Percentiles rank a stretch among this genome's conserved stretches.
These are phyloP conservation scores for Puccinia coronata DNA, from an alignment of 1,284 basidiomycete genomes.

Conservation along the genomic window DNA sequence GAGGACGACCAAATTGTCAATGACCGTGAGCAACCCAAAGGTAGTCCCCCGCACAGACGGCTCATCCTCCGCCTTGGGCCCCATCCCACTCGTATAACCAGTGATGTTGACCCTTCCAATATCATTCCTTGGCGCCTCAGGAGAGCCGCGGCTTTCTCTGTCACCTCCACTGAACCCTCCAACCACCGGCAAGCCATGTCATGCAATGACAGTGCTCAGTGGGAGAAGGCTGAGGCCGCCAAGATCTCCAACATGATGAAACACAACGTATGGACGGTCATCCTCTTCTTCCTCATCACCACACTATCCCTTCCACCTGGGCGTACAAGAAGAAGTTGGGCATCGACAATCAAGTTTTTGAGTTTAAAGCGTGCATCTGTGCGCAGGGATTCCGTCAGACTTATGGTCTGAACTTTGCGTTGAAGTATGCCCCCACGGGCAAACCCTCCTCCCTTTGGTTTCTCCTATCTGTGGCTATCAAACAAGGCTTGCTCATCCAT, in stretches of 20 bases:
- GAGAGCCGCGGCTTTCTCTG: not conserved
- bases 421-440: constrained; percentile 49
- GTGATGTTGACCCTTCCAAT: not conserved
- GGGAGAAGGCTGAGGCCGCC: not conserved
- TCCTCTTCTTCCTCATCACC: no score
- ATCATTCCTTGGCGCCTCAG: no score
- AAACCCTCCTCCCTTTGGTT: no score
- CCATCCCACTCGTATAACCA: not conserved
- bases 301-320: not conserved
- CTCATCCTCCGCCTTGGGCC: not conserved
- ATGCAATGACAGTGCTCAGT: not conserved
- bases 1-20: no score
- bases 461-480: constrained; percentile 40
- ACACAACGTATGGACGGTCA: not conserved
- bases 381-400: constrained; percentile 50
- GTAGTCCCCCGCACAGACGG: not conserved
- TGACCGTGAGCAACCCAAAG: not conserved
- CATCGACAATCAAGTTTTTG: not conserved
- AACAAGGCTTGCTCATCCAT: constrained; percentile 26
- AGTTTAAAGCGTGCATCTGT: constrained; percentile 50
- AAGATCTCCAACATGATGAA: not conserved
- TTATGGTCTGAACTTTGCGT: constrained; percentile 42
- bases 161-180: not conserved
- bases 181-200: not conserved
- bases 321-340: not conserved